Conservation (phyloP, 164 flowering plant species). For the Magnolia sinica region DNA sequence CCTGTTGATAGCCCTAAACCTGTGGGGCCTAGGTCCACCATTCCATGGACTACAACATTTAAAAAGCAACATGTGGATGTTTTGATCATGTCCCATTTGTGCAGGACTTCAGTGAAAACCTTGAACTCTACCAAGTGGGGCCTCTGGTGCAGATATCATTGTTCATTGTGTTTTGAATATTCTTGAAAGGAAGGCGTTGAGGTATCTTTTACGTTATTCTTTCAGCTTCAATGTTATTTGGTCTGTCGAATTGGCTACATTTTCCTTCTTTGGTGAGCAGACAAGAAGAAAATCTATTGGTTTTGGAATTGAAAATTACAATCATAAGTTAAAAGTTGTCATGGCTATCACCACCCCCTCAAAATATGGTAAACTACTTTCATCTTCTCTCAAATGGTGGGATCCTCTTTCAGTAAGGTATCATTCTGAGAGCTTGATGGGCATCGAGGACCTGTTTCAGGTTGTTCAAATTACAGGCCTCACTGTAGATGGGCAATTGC, state of each 20-base stretch:
- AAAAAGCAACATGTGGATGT: too few relatives aligned
- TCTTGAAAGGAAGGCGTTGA: constrained; percentile 6
- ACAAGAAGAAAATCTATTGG: not conserved
- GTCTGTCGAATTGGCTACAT: not conserved
- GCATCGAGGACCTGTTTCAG: too few relatives aligned
- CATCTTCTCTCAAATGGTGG: too few relatives aligned
- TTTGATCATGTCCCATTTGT: not conserved
- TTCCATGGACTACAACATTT: too few relatives aligned
- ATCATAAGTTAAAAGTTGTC: not conserved
- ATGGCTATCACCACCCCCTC: too few relatives aligned
- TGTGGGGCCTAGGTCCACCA: too few relatives aligned
- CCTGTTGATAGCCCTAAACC: too few relatives aligned
- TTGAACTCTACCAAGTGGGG: not conserved
- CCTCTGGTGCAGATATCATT: not conserved
- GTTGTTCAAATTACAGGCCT: too few relatives aligned
- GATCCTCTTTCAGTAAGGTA: too few relatives aligned
- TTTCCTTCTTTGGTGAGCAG: not conserved
- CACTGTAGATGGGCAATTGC: too few relatives aligned
- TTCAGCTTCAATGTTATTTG: not conserved
- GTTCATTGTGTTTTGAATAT: constrained; percentile 2
- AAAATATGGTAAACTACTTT: too few relatives aligned
- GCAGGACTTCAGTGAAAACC: constrained; percentile 9
- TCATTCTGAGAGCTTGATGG: too few relatives aligned
- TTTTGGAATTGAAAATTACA: not conserved
- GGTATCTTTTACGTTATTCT: not conserved